A percentile compares a stretch with the other conserved stretches of the same genome.
phyloP scores from a whole-genome alignment of 2,329 filamentous ascomycete species.

The Leptosphaerulina australis region DNA sequence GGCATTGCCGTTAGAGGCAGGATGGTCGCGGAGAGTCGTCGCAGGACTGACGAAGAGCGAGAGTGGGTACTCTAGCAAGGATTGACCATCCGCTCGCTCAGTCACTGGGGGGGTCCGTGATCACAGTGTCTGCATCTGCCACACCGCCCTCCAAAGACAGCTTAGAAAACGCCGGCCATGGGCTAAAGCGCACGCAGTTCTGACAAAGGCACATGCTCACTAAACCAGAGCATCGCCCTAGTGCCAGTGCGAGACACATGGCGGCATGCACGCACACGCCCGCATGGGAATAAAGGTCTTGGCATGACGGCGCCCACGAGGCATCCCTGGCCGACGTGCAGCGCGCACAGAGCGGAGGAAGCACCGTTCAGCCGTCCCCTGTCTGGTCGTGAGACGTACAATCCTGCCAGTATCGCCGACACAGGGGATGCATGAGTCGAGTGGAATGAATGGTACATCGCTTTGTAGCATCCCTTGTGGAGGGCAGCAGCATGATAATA shows the following conservation, averaged over 20 bases:
- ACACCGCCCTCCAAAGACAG: constrained; percentile 40
- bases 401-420: constrained; percentile 1
- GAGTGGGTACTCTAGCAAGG: constrained; percentile 47
- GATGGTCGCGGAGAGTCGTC: constrained; percentile 42
- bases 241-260: constrained; percentile 38
- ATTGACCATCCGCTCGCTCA: constrained; percentile 23
- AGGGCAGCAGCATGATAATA: not conserved
- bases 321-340: constrained; percentile 39
- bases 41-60: constrained; percentile 39
- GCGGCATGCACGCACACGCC: constrained; percentile 33
- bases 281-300: constrained; percentile 39
- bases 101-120: constrained; percentile 27
- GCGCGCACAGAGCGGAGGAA: constrained; percentile 18
- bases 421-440: constrained; percentile 9
- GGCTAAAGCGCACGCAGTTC: constrained; percentile 39
- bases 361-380: constrained; percentile 19
- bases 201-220: constrained; percentile 36
- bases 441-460: not conserved
- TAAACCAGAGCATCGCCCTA: constrained; percentile 24
- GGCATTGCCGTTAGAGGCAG: constrained; percentile 44
- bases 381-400: constrained; percentile 15
- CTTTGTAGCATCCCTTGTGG: not conserved
- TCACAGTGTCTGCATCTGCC: constrained; percentile 32
- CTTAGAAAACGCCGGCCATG: constrained; percentile 32
- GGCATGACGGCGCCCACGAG: constrained; percentile 43